Conservation (phyloP, 2,329 filamentous ascomycete species). For the Cordyceps javanica region DNA sequence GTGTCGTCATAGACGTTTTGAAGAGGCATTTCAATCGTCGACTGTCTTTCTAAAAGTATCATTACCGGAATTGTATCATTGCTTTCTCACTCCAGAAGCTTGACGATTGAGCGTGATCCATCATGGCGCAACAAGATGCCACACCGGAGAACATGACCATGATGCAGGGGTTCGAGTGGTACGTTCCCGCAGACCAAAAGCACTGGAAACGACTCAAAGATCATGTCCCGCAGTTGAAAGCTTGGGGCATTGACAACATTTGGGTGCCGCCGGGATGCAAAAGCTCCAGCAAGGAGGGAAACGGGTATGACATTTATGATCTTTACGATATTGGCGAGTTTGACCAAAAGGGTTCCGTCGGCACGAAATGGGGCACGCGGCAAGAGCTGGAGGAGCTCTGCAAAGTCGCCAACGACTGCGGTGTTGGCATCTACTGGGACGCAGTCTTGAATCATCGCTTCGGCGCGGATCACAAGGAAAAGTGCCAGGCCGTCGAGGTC, state of each 20-base stretch:
- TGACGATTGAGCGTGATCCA: neutral
- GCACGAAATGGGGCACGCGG: conserved; percentile 65
- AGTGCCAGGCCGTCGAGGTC: conserved; percentile 57
- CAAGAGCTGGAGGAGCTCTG: conserved; percentile 47
- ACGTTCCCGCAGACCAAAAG: conserved; percentile 55
- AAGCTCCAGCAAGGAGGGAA: neutral
- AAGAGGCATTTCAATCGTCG: neutral
- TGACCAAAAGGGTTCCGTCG: conserved; percentile 58
- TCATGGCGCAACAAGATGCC: conserved; percentile 13
- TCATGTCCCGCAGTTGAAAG: conserved; percentile 50
- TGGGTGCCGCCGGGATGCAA: conserved; percentile 60
- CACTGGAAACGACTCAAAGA: conserved; percentile 58
- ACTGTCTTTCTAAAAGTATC: neutral
- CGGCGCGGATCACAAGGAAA: conserved; percentile 61
- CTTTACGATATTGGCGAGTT: conserved; percentile 66
- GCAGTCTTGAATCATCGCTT: conserved; percentile 71
- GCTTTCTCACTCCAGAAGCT: neutral
- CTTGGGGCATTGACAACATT: conserved; percentile 56
- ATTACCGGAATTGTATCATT: neutral
- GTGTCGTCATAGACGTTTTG: neutral
- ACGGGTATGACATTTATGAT: conserved; percentile 12
- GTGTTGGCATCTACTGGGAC: conserved; percentile 63
- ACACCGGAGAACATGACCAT: conserved; percentile 47
- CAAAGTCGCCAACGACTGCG: conserved; percentile 35
- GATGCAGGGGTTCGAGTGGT: conserved; percentile 71